A percentile compares a stretch with the other conserved stretches of the same genome.
Conservation (phyloP, 2,329 filamentous ascomycete genomes). For the Fusarium equiseti region DNA sequence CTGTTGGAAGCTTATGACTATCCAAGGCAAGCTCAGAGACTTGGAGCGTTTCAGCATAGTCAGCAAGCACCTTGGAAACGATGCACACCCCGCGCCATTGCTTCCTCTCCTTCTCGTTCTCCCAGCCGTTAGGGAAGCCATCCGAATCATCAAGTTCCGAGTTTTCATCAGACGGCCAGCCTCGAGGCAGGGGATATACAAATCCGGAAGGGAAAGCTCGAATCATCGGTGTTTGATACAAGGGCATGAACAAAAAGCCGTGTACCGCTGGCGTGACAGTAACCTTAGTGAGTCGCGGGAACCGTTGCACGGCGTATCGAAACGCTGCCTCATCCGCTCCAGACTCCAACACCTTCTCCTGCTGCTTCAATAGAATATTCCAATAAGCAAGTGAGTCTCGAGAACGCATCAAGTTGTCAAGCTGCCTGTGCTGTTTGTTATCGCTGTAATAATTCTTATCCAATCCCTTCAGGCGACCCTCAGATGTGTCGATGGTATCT, state of each 20-base stretch:
- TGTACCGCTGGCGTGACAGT: not conserved
- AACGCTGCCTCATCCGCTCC: conserved; percentile 4
- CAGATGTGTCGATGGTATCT: not conserved
- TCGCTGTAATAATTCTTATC: too few relatives aligned
- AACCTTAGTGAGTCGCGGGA: not conserved
- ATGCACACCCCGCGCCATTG: conserved; percentile 11
- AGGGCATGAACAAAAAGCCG: not conserved
- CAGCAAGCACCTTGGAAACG: not conserved
- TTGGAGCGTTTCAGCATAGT: not conserved
- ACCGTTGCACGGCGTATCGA: not conserved
- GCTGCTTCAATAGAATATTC: not conserved
- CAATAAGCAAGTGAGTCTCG: not conserved
- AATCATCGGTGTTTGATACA: conserved; percentile 21
- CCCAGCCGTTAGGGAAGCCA: not conserved
- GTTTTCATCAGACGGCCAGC: not conserved
- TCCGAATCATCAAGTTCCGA: not conserved
- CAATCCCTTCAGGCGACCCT: not conserved
- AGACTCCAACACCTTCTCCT: not conserved
- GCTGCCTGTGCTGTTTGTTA: not conserved
- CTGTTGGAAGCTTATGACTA: not conserved
- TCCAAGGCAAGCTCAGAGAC: not conserved
- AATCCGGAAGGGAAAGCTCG: not conserved
- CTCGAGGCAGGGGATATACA: not conserved
- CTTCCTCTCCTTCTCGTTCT: not conserved
- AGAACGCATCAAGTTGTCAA: not conserved